A percentile compares a stretch with the other conserved stretches of the same genome.
Conservation (phyloP, 768 basidiomycete genomes). For the Boletus reticulatus region DNA sequence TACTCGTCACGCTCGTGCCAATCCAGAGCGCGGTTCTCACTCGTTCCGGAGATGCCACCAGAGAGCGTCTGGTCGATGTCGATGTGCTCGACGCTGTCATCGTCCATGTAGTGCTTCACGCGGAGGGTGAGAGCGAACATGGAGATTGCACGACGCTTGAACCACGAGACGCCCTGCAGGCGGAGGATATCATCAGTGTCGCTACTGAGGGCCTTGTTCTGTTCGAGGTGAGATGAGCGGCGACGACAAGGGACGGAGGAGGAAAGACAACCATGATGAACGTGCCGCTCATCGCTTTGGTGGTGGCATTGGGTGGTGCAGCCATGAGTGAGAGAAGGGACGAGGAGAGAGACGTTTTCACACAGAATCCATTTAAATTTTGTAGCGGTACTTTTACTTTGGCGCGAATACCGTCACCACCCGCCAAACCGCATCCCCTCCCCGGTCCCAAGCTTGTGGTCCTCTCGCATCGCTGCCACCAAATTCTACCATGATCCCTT, state of each 20-base stretch:
- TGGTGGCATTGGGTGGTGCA: constrained; percentile 56
- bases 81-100: constrained; percentile 58
- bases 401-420: constrained; percentile 62
- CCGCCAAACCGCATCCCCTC: constrained; percentile 79
- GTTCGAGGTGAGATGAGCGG: constrained; percentile 3
- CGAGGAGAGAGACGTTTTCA: background rate
- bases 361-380: background rate
- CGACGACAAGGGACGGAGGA: background rate
- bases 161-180: constrained; percentile 73
- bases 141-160: constrained; percentile 61
- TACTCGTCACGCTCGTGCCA: constrained; percentile 53
- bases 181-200: constrained; percentile 58
- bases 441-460: constrained; percentile 84
- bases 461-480: constrained; percentile 76
- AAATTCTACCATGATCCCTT: constrained; percentile 85
- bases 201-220: constrained; percentile 74
- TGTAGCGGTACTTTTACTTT: constrained; percentile 9
- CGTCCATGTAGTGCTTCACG: constrained; percentile 66
- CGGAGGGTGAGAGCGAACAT: constrained; percentile 55
- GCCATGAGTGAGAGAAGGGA: constrained; percentile 46
- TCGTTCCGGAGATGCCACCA: constrained; percentile 57
- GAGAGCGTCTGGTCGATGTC: constrained; percentile 65
- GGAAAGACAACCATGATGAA: constrained; percentile 52
- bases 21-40: constrained; percentile 55
- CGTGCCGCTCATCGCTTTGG: constrained; percentile 58